These are phyloP conservation scores for Solanum chaucha DNA, from an alignment of 257 asterid genomes.

Conservation along the genomic window DNA sequence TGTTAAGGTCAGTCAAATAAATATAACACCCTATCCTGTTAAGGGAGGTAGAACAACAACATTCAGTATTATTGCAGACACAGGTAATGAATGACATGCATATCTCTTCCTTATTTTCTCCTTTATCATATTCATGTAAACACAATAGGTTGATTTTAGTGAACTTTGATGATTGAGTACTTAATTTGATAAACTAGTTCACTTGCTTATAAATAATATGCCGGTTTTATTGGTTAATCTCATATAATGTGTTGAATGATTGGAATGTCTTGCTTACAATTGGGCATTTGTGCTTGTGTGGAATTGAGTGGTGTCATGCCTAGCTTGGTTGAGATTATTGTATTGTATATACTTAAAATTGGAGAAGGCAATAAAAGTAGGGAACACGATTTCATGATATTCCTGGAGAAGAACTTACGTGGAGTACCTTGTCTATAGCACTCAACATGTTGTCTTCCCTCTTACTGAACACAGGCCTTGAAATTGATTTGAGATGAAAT, in stretches of 20 bases:
- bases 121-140: background rate
- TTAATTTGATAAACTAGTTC: background rate
- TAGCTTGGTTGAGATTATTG: background rate
- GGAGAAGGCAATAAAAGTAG: background rate
- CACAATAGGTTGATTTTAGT: background rate
- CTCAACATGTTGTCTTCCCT: background rate
- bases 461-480: background rate
- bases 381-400: background rate
- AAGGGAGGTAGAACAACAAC: conserved; percentile 41
- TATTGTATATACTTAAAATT: background rate
- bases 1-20: conserved; percentile 40
- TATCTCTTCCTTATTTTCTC: background rate
- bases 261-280: background rate
- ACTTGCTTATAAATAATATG: background rate
- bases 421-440: background rate
- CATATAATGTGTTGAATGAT: background rate
- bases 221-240: background rate
- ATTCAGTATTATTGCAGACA: conserved; percentile 53
- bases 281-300: background rate
- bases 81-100: conserved; percentile 28
- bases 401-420: background rate
- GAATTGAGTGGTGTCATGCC: background rate
- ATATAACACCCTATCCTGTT: conserved; percentile 66
- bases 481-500: background rate
- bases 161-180: background rate